Evolutionary conservation across 1,284 basidiomycete species (phyloP), one percentile per base, ranked within the genome.

Genomic region (Mycena sp.): DNA sequence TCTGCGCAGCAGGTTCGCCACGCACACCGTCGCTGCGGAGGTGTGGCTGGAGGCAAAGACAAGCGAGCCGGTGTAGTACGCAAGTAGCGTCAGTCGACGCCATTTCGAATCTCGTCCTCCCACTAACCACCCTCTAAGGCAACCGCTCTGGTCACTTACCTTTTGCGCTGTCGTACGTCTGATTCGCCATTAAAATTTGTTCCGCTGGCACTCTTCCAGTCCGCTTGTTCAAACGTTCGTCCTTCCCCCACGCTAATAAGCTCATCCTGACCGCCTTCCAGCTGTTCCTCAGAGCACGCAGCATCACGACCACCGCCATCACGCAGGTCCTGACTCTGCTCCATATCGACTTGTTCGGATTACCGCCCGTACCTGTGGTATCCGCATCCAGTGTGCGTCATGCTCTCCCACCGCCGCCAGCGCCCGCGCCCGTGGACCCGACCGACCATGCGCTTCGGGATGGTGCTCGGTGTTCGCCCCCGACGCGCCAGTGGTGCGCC

Each of bases 11-110:
- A 92, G 92, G 89, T 92, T 90, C 73, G 78, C 92, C 54, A 90
- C 85, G 69, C 86, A 90, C 48, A 92, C 90, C 12, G 89, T 92
- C 23, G 90, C 90, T 1, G 89, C 87, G 4, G 91, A 92, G 73
- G 83, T 91, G 28, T 91, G 89, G 71, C 90, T 92, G 87, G 91
- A 92, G 73, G 85, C 87, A 19, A 87, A 87, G 74, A 74, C 79
- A 16, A 92, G 92, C 63, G 86, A 88, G 58, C 76, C 83, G 6
- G 90, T 85, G 14, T 92, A 91, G 90, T 89, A 29, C 76, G 92
- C 56, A 90, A 89, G 73, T 77, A 78, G 58, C 78, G n/a, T n/a
- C n/a, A n/a, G n/a, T n/a, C n/a, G n/a, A n/a, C n/a, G n/a, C n/a
- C n/a, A n/a, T n/a, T n/a, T n/a, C n/a, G n/a, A n/a, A n/a, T n/a